Evolutionary conservation across 768 basidiomycete genomes (phyloP).

Genomic region (Leccinum subtestaceum): DNA sequence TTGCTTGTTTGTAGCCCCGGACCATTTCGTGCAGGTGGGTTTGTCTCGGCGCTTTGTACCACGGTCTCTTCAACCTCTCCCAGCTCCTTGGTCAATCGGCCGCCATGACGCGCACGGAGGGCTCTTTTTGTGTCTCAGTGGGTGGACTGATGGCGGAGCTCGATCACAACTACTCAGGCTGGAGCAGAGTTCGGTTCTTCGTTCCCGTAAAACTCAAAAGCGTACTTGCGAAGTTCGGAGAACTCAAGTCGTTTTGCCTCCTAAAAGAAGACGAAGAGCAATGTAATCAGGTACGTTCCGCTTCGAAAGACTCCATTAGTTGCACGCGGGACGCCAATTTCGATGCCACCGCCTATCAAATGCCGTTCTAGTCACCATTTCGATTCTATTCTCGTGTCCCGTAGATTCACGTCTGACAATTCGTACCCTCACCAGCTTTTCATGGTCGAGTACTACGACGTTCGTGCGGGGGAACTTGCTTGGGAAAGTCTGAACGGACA

Average conservation of each 20-base stretch:
- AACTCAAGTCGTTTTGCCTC: slow-evolving; percentile 29
- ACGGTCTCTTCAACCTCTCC: slow-evolving; percentile 4
- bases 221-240: slow-evolving; percentile 30
- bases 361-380: slow-evolving; percentile 6
- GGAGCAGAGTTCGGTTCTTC: slow-evolving; percentile 25
- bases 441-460: slow-evolving; percentile 66
- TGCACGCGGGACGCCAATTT: slow-evolving; percentile 1
- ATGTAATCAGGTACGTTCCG: slow-evolving; percentile 28
- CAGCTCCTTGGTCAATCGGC: slow-evolving; percentile 51
- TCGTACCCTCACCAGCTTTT: slow-evolving; percentile 38
- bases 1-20: slow-evolving; percentile 45
- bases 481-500: slow-evolving; percentile 48
- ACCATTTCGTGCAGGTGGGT: slow-evolving; percentile 46
- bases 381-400: not conserved
- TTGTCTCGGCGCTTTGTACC: slow-evolving; percentile 4
- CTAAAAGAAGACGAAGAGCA: slow-evolving; percentile 26
- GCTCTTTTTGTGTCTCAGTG: slow-evolving; percentile 49
- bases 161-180: slow-evolving; percentile 21
- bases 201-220: slow-evolving; percentile 31
- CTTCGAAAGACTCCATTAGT: not conserved
- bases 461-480: slow-evolving; percentile 54
- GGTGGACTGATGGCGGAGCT: slow-evolving; percentile 21
- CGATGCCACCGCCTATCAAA: slow-evolving; percentile 5
- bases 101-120: slow-evolving; percentile 52
- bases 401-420: slow-evolving; percentile 15